These are phyloP conservation scores for Chaetomium olivaceum DNA, from an alignment of 2,329 filamentous ascomycete genomes.

Conservation along the genomic window DNA sequence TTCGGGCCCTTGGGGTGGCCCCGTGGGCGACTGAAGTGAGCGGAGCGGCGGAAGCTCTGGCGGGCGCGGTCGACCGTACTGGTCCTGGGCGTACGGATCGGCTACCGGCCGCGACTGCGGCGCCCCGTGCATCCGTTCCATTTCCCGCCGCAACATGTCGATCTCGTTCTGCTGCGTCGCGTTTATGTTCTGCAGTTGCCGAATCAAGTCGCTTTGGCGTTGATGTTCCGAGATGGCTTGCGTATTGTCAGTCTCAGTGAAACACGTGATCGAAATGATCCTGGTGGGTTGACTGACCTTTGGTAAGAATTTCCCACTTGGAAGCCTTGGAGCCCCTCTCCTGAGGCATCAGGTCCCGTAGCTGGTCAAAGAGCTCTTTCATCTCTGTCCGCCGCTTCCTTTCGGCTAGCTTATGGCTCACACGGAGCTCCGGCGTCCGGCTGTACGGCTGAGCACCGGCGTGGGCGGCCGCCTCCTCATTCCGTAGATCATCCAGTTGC, in stretches of 20 bases:
- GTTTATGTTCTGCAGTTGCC: constrained; percentile 49
- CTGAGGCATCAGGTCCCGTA: constrained; percentile 76
- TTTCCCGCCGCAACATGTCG: constrained; percentile 41
- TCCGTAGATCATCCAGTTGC: constrained; percentile 66
- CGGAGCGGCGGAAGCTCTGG: constrained; percentile 59
- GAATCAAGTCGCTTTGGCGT: constrained; percentile 52
- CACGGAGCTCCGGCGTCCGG: constrained; percentile 75
- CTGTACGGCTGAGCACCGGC: constrained; percentile 73
- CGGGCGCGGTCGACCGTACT: constrained; percentile 35
- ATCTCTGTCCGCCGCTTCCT: constrained; percentile 82
- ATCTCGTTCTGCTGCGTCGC: constrained; percentile 39
- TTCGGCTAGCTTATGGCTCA: constrained; percentile 84
- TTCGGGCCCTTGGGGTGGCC: constrained; percentile 47
- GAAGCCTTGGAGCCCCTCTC: constrained; percentile 82
- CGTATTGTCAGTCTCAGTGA: constrained; percentile 1
- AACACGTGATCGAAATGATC: neutral
- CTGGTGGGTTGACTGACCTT: constrained; percentile 58
- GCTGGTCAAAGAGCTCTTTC: constrained; percentile 82
- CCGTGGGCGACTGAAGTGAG: constrained; percentile 48
- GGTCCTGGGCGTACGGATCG: constrained; percentile 31
- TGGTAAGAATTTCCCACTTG: constrained; percentile 86
- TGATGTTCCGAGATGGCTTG: constrained; percentile 64
- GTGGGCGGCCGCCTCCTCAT: constrained; percentile 55
- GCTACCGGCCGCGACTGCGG: constrained; percentile 13
- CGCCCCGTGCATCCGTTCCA: constrained; percentile 40